Conservation (phyloP, 352 stramenopile genomes). For the Phytophthora idaei region DNA sequence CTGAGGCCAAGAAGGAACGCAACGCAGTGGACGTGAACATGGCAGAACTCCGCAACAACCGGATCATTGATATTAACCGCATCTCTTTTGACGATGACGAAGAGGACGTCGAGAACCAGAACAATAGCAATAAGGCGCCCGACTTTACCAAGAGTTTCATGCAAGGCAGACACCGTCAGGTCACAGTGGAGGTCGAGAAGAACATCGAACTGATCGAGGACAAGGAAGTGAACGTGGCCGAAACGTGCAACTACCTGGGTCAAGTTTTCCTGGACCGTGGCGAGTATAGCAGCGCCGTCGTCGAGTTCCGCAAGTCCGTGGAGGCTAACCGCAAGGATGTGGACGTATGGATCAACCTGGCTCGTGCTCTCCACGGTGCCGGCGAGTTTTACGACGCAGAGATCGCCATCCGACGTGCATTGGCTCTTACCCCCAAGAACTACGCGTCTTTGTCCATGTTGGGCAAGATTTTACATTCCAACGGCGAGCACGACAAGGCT, state of each 20-base stretch:
- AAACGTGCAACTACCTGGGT: constrained; percentile 77
- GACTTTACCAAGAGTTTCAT: constrained; percentile 22
- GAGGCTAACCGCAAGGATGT: constrained; percentile 65
- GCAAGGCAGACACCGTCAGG: constrained; percentile 28
- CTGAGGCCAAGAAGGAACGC: constrained; percentile 44
- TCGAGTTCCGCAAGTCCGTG: constrained; percentile 78
- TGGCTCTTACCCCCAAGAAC: constrained; percentile 59
- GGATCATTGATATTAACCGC: constrained; percentile 72
- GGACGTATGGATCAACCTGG: constrained; percentile 82
- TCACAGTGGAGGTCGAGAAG: constrained; percentile 37
- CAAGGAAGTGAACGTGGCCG: constrained; percentile 59
- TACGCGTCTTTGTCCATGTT: constrained; percentile 76
- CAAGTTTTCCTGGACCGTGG: constrained; percentile 73
- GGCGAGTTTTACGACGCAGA: constrained; percentile 74
- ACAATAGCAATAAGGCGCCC: constrained; percentile 35
- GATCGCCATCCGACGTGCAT: constrained; percentile 57
- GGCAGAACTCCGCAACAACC: constrained; percentile 53
- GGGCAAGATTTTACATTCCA: constrained; percentile 84
- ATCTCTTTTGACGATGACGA: constrained; percentile 63
- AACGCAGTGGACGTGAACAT: constrained; percentile 49
- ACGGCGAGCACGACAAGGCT: constrained; percentile 77
- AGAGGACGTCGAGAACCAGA: constrained; percentile 39
- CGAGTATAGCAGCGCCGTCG: constrained; percentile 57
- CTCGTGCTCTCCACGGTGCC: constrained; percentile 58
- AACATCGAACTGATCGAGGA: constrained; percentile 49